Evolutionary conservation across 1,284 basidiomycete species (phyloP).

Genomic region (Ceratobasidium sp.): DNA sequence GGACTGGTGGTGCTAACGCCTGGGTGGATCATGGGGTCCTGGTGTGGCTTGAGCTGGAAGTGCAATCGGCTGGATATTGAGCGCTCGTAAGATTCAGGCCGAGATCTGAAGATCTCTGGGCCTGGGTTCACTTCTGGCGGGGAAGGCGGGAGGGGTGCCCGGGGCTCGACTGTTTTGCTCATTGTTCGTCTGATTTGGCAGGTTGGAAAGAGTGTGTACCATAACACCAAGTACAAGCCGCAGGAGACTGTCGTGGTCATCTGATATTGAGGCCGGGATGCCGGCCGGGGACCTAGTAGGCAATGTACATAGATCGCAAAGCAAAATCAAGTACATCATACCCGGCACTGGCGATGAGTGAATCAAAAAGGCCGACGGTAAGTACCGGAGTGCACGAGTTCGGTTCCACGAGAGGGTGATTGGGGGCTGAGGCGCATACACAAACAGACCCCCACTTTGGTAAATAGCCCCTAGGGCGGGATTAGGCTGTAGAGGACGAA

Average conservation of each 20-base stretch:
- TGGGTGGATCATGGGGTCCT: slow-evolving; percentile 2
- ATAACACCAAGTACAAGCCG: slow-evolving; percentile 78
- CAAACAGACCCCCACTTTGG: background rate
- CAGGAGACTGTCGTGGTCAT: slow-evolving; percentile 63
- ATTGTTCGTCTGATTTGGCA: slow-evolving; percentile 48
- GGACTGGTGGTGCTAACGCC: background rate
- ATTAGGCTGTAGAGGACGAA: background rate
- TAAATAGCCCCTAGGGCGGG: slow-evolving; percentile 3
- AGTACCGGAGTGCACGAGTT: background rate
- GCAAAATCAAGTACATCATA: no score
- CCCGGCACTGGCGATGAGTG: background rate
- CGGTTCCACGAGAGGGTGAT: background rate
- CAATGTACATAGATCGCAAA: slow-evolving; percentile 4
- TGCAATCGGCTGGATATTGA: slow-evolving; percentile 11
- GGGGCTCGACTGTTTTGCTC: background rate
- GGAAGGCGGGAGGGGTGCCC: background rate
- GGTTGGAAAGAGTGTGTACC: slow-evolving; percentile 84
- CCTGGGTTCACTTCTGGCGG: slow-evolving; percentile 17
- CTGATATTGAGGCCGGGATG: slow-evolving; percentile 11
- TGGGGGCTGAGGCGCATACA: background rate
- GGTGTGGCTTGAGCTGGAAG: slow-evolving; percentile 8
- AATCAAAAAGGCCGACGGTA: no score
- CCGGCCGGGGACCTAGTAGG: slow-evolving; percentile 1
- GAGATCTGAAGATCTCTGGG: slow-evolving; percentile 31
- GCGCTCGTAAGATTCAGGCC: slow-evolving; percentile 17